Evolutionary conservation across 345 rosid genomes (phyloP), one percentile per base, ranked within the genome.

Genomic region (Mangifera indica): DNA sequence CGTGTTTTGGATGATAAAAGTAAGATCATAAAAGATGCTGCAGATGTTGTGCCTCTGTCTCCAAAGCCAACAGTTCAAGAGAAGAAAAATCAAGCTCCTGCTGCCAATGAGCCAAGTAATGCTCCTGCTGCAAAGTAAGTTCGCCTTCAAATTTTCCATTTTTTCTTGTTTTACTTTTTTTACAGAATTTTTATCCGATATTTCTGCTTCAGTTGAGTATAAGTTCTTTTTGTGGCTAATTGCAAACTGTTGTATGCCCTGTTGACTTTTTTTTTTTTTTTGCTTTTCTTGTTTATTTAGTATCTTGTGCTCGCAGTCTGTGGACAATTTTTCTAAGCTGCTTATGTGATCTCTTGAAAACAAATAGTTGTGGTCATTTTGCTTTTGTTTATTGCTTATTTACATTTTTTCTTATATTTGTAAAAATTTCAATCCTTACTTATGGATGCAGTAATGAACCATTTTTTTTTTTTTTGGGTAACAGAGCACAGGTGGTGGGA

Each of bases 101-200:
- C 63, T 77, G 53, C 69, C 8, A 79, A 81, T 74, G 92, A 81
- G 64, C 84, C 82, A 37, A 65, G 64, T 5, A 65, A 37, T 73
- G 81, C 88, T 66, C 91, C 93, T 70, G 86, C 88, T 73, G 79
- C 93, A 51, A 89, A 89, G 93, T 89, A 81, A 72, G 83, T 65
- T 70, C 8, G 40, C 67, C 21, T 68, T 64, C 17, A 45, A 24
- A 55, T 4, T 32, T 40, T 72, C 51, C 21, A 44, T 60, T 54
- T 52, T 13, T 69, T 10, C 66, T 46, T 68, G 40, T 20, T 69
- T 57, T 10, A 24, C 18, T 14, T 49, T n/a, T n/a, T 49, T 49
- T 49, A 49, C 14, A 17, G 53, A 49, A 49, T 13, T 0, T 2
- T 37, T 37, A 7, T 37, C 42, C 8, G 1, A 37, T 37, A 37